Base-by-base conservation (phyloP, 495 filamentous ascomycete species). In the Penicillium lagena region DNA sequence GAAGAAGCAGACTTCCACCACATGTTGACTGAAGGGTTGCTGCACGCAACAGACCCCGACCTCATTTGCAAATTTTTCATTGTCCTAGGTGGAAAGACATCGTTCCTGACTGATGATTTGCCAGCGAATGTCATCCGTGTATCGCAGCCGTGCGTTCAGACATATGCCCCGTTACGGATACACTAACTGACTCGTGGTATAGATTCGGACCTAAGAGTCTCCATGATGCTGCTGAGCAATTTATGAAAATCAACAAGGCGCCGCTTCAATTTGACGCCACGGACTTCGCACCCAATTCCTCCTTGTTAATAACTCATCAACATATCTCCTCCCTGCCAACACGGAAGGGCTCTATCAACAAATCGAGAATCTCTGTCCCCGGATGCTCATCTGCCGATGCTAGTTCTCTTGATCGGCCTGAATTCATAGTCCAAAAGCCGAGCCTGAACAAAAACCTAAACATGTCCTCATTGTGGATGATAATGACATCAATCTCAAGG, bases 401-500 rank as follows among this genome's bases (percentile, higher is more conserved):
- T 4, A 17, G 4, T 17, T 17, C 15, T 17, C 4, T 4, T 4
- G 15, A 4, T 1, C 15, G 15, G 4, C 4, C 15, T 17, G 15
- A 17, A 4, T 17, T 4, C 15, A 17, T 4, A 1, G 15, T 17
- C 15, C 15, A 17, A 1, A 17, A 17, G 4, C 15, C 15, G 15
- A 17, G 15, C 4, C 15, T 4, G 1, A 17, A 17, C 15, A 17
- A 17, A 17, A 17, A 17, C 4, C 15, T 17, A 17, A 39, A 9
- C 45, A 51, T 28, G 41, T 66, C 12, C 58, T 68, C 9, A 54
- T 67, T 10, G 65, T 68, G 1, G 67, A 70, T 35, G 65, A 68
- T 35, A 70, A 70, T 44, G 48, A 57, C 1, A 65, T 70, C 33
- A 70, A 70, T 40, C 50, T 68, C 2, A 51, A 56, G n/a, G n/a